These are phyloP conservation scores for Notholithocarpus densiflorus DNA, from an alignment of 306 rosid genomes.

Conservation along the genomic window DNA sequence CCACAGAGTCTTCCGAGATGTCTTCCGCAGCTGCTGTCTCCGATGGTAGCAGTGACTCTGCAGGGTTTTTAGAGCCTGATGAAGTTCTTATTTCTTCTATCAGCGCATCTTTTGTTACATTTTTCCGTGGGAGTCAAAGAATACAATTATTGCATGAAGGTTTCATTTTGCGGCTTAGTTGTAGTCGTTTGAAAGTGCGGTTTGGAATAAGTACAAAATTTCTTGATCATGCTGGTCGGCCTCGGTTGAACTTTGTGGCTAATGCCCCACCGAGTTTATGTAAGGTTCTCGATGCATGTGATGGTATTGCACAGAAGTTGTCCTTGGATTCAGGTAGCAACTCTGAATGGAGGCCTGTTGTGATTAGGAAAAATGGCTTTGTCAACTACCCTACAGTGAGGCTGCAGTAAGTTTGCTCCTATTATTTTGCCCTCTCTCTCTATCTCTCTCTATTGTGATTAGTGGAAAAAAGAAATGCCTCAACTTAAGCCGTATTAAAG, in stretches of 20 bases:
- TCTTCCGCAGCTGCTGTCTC: slow-evolving; percentile 28
- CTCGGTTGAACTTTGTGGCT: slow-evolving; percentile 65
- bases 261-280: slow-evolving; percentile 62
- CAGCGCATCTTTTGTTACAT: slow-evolving; percentile 49
- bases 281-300: slow-evolving; percentile 74
- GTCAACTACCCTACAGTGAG: slow-evolving; percentile 74
- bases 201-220: slow-evolving; percentile 79
- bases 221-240: slow-evolving; percentile 69
- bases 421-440: background rate
- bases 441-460: background rate
- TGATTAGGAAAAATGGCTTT: slow-evolving; percentile 64
- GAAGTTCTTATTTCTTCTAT: slow-evolving; percentile 55
- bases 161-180: slow-evolving; percentile 55
- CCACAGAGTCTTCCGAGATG: slow-evolving; percentile 27
- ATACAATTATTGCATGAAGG: slow-evolving; percentile 66
- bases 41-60: slow-evolving; percentile 24
- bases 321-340: slow-evolving; percentile 54
- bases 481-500: background rate
- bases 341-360: slow-evolving; percentile 82
- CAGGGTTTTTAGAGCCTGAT: slow-evolving; percentile 48
- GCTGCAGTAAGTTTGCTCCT: slow-evolving; percentile 74
- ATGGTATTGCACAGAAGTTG: slow-evolving; percentile 49
- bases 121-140: slow-evolving; percentile 54
- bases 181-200: slow-evolving; percentile 67
- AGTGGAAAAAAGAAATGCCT: background rate